Base-by-base conservation (phyloP, 2,329 filamentous ascomycete species). In the Trichoderma sp. region DNA sequence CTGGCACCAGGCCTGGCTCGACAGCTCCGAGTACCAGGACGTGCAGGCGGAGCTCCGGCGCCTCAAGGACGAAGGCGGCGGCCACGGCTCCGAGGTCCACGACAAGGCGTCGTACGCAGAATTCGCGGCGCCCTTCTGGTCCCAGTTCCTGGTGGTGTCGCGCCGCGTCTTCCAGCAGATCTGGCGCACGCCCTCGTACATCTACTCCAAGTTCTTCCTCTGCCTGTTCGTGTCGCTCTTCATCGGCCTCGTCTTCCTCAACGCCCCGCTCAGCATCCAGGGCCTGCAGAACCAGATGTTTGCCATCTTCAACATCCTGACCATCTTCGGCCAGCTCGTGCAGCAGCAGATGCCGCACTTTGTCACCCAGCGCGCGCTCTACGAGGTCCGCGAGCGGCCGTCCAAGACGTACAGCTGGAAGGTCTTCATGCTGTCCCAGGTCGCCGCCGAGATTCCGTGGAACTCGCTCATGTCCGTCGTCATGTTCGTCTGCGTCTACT, bases 131-230 rank as follows among this genome's bases (percentile, higher is more conserved):
- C 86, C 90, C 0, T 90, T 92, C 73, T 71, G 64, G 2, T 73
- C 79, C 5, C 91, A 94, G 73, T 77, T 92, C 9, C 80, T 78
- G 50, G 82, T 88, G 69, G 88, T 89, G 42, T 84, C 85, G 10
- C 75, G 82, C 50, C 89, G 91, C 69, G 87, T 92, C 13, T 92
- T 92, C 77, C 84, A 90, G 73, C 91, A 93, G 76, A 92, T 92
- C 81, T 94, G 91, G 90, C 86, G 91, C 61, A 91, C 86, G 1
- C 91, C 91, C 0, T 83, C 85, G 1, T 94, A 93, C 78, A 89
- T 94, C 73, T 92, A 91, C 79, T 86, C 88, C 64, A 93, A 93
- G 79, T 73, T 84, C 1, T 77, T 84, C 5, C 1, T 84, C 92
- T 25, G 87, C 85, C 70, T 78, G 84, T 12, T 12, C 4, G 37